phyloP scores from a whole-genome alignment of 768 basidiomycete species.

The Asterophora parasitica region DNA sequence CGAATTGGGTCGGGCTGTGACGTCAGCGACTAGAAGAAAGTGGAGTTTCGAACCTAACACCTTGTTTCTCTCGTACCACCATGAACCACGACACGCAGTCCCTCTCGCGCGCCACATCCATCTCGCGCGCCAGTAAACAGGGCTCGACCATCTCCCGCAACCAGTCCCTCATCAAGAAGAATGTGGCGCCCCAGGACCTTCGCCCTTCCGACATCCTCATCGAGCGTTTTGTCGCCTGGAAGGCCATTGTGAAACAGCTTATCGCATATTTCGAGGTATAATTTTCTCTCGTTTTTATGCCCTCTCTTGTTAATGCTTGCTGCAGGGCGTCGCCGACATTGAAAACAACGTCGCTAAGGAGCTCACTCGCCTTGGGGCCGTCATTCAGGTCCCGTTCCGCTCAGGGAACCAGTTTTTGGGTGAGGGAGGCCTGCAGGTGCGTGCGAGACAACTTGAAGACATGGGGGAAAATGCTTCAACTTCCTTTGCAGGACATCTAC shows the following conservation, averaged over 20 bases:
- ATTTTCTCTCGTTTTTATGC: not conserved
- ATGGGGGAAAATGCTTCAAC: not conserved
- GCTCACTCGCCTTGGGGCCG: slow-evolving; percentile 87
- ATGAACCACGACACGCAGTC: slow-evolving; percentile 38
- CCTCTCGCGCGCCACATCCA: slow-evolving; percentile 66
- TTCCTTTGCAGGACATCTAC: slow-evolving; percentile 68
- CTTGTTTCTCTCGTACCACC: not conserved
- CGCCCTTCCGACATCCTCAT: slow-evolving; percentile 94
- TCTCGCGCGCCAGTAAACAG: slow-evolving; percentile 59
- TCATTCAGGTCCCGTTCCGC: slow-evolving; percentile 96
- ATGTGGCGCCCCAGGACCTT: slow-evolving; percentile 84
- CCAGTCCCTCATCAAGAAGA: slow-evolving; percentile 92
- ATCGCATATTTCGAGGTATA: slow-evolving; percentile 81
- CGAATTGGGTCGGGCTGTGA: not conserved
- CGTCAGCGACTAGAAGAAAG: not conserved
- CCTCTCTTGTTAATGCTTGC: not conserved
- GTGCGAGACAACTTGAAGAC: slow-evolving; percentile 9
- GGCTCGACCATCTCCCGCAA: slow-evolving; percentile 73
- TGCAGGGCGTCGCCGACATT: slow-evolving; percentile 66
- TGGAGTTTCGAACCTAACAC: not conserved
- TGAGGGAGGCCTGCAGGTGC: slow-evolving; percentile 88
- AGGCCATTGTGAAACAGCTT: slow-evolving; percentile 93
- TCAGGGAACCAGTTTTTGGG: slow-evolving; percentile 97
- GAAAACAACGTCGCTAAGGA: slow-evolving; percentile 93
- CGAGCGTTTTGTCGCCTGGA: slow-evolving; percentile 92